phyloP scores from a whole-genome alignment of 495 filamentous ascomycete species.

The Daldinia vernicosa region DNA sequence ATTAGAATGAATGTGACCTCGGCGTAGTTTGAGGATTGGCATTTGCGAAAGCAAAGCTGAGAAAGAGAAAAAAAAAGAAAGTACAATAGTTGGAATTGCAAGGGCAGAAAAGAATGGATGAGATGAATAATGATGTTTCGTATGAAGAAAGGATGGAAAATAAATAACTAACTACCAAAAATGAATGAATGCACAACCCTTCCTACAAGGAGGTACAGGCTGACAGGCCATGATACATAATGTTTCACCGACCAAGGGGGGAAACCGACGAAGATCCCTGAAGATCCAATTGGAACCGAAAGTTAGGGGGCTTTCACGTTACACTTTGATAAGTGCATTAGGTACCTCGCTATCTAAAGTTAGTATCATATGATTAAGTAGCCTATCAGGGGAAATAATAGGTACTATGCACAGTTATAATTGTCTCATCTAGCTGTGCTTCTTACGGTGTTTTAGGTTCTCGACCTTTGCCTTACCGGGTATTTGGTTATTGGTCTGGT shows the following conservation, averaged over 20 bases:
- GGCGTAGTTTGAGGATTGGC: conserved; percentile 6
- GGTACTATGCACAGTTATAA: background rate
- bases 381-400: background rate
- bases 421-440: background rate
- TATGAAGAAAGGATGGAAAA: conserved; percentile 15
- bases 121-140: conserved; percentile 1
- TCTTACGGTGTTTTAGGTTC: background rate
- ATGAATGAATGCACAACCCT: background rate
- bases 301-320: conserved; percentile 3
- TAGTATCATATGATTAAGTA: background rate
- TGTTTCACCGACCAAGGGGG: conserved; percentile 34
- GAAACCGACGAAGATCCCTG: conserved; percentile 33
- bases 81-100: conserved; percentile 18
- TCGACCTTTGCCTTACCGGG: background rate
- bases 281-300: conserved; percentile 25
- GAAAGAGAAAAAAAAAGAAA: conserved; percentile 14
- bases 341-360: background rate
- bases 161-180: background rate
- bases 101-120: conserved; percentile 3
- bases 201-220: conserved; percentile 23
- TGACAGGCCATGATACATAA: conserved; percentile 33
- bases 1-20: background rate
- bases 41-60: background rate
- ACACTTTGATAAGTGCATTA: conserved; percentile 6
- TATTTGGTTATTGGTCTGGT: too few relatives aligned